Conservation (phyloP, 2,329 filamentous ascomycete species). For the Boeremia lycopersici region DNA sequence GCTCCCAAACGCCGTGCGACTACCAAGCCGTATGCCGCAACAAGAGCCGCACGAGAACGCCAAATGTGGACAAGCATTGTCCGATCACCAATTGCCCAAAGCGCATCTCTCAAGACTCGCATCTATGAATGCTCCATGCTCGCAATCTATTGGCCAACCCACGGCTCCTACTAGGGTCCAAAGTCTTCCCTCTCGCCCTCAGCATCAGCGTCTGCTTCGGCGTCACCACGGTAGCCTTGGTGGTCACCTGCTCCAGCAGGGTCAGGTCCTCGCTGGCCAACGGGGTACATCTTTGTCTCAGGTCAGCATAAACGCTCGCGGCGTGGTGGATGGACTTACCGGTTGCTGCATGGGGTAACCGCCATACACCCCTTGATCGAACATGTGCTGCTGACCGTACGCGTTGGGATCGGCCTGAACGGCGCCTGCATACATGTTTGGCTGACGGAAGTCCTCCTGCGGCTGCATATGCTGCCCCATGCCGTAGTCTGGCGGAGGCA, state of each 20-base stretch:
- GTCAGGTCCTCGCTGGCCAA: slow-evolving; percentile 47
- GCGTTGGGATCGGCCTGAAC: slow-evolving; percentile 74
- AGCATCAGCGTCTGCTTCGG: slow-evolving; percentile 47
- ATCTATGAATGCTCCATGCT: background rate
- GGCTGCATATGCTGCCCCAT: slow-evolving; percentile 64
- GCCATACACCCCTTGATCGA: slow-evolving; percentile 82
- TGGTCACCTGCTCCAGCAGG: slow-evolving; percentile 45
- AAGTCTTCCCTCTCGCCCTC: slow-evolving; percentile 50
- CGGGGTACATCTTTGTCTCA: slow-evolving; percentile 45
- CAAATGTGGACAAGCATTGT: slow-evolving; percentile 11
- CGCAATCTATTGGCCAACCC: background rate
- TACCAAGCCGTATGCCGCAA: slow-evolving; percentile 16
- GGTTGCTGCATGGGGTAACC: slow-evolving; percentile 82
- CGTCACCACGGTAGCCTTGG: slow-evolving; percentile 46
- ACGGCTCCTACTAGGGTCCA: slow-evolving; percentile 24
- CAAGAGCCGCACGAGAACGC: slow-evolving; percentile 18
- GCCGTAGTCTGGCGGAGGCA: slow-evolving; percentile 63
- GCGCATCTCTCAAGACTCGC: background rate
- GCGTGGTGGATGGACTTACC: slow-evolving; percentile 57
- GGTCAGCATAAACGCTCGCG: slow-evolving; percentile 3
- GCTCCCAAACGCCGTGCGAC: slow-evolving; percentile 31
- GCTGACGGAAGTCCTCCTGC: slow-evolving; percentile 74
- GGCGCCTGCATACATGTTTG: slow-evolving; percentile 80
- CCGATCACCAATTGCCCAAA: background rate
- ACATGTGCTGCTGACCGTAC: slow-evolving; percentile 84